Percentiles rank a stretch among this genome's conserved stretches.
These are phyloP conservation scores for Lunularia cruciata DNA, from an alignment of 225 moss, liverwort and hornwort species.

Conservation along the genomic window DNA sequence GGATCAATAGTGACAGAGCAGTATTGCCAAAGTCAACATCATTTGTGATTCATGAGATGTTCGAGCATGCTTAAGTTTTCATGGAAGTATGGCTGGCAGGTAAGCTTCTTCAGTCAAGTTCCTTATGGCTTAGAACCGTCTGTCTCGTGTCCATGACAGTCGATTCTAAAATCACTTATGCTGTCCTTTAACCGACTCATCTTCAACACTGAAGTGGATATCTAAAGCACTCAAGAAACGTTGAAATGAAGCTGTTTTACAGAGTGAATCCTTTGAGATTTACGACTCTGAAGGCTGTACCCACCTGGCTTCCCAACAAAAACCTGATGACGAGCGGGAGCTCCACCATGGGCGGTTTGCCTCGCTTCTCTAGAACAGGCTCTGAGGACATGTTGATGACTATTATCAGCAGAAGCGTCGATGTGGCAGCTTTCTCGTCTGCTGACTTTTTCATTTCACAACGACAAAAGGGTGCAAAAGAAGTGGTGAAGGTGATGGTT, in stretches of 20 bases:
- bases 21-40: too few relatives aligned
- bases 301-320: constrained; percentile 23
- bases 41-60: too few relatives aligned
- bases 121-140: too few relatives aligned
- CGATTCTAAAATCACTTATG: too few relatives aligned
- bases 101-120: too few relatives aligned
- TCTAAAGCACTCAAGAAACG: too few relatives aligned
- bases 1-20: too few relatives aligned
- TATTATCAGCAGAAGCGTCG: constrained; percentile 22
- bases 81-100: too few relatives aligned
- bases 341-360: constrained; percentile 10
- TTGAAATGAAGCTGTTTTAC: neutral
- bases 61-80: too few relatives aligned
- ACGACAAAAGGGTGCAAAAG: neutral
- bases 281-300: constrained; percentile 8
- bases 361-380: constrained; percentile 29
- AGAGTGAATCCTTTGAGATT: constrained; percentile 26
- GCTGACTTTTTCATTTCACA: neutral
- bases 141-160: too few relatives aligned
- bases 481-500: constrained; percentile 27
- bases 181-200: too few relatives aligned
- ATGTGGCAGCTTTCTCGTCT: constrained; percentile 6
- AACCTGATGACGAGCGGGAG: constrained; percentile 10
- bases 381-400: constrained; percentile 17
- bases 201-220: too few relatives aligned